phyloP scores from a whole-genome alignment of 345 rosid species.

The Litchi chinensis region DNA sequence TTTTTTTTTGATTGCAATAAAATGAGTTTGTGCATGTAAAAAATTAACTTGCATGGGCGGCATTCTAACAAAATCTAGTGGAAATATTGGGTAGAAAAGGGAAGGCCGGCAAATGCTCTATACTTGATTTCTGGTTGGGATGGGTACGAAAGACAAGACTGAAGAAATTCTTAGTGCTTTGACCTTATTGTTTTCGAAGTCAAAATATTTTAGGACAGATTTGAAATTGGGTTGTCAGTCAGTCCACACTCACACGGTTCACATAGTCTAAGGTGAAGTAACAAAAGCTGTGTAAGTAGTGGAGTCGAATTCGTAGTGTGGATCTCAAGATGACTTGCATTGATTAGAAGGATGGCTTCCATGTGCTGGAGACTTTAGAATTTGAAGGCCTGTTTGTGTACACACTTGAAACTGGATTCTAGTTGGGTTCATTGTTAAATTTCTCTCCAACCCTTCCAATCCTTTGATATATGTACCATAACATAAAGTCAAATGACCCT shows the following conservation, averaged over 20 bases:
- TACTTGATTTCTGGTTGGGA: not conserved
- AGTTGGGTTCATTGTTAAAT: not conserved
- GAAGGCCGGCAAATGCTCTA: no score
- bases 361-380: not conserved
- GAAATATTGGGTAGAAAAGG: no score
- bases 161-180: not conserved
- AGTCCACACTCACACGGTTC: not conserved
- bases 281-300: not conserved
- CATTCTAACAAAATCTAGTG: no score
- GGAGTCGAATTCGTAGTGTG: not conserved
- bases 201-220: not conserved
- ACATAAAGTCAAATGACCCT: not conserved
- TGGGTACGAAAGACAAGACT: not conserved
- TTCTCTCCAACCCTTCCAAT: not conserved
- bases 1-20: no score
- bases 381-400: not conserved
- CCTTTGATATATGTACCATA: not conserved
- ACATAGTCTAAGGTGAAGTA: not conserved
- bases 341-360: conserved; percentile 2
- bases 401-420: not conserved
- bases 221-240: not conserved
- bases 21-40: no score
- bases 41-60: no score
- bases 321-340: conserved; percentile 11
- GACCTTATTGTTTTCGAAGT: not conserved